Evolutionary conservation across 345 rosid species (phyloP).

Genomic region (Fremontodendron californicum): DNA sequence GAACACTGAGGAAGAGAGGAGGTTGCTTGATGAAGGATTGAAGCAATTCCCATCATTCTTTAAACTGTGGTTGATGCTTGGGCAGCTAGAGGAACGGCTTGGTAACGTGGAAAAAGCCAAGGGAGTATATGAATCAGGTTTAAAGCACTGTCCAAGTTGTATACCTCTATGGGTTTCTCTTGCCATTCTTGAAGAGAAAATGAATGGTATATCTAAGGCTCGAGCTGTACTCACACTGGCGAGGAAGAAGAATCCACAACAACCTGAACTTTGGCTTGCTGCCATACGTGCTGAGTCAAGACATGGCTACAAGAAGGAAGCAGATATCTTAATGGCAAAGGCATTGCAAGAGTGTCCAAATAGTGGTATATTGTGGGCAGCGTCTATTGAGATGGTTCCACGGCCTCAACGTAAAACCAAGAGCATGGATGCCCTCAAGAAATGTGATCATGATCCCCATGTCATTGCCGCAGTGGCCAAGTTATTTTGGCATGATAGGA

Average conservation of each 20-base stretch:
- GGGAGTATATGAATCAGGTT: conserved; percentile 62
- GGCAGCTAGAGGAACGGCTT: conserved; percentile 88
- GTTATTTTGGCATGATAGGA: conserved; percentile 87
- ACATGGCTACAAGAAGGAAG: conserved; percentile 74
- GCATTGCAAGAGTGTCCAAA: conserved; percentile 89
- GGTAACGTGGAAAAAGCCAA: conserved; percentile 54
- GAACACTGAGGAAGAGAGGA: conserved; percentile 70
- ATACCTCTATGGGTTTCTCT: conserved; percentile 78
- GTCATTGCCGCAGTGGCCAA: conserved; percentile 81
- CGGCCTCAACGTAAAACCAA: conserved; percentile 69
- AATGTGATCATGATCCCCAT: conserved; percentile 78
- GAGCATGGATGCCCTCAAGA: conserved; percentile 74
- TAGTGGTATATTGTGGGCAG: conserved; percentile 93
- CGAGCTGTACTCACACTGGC: conserved; percentile 78
- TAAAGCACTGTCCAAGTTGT: conserved; percentile 60
- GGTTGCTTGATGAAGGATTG: conserved; percentile 77
- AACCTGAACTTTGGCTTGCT: conserved; percentile 87
- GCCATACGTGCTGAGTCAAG: conserved; percentile 74
- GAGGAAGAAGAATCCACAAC: conserved; percentile 77
- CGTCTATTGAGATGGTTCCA: conserved; percentile 77
- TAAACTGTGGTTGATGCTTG: conserved; percentile 92
- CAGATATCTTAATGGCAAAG: conserved; percentile 86
- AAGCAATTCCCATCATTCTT: conserved; percentile 74
- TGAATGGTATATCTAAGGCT: conserved; percentile 70
- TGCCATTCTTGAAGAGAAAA: conserved; percentile 74